Conservation (phyloP, 192 early-diverging fungal species). For the Linnemannia exigua region DNA sequence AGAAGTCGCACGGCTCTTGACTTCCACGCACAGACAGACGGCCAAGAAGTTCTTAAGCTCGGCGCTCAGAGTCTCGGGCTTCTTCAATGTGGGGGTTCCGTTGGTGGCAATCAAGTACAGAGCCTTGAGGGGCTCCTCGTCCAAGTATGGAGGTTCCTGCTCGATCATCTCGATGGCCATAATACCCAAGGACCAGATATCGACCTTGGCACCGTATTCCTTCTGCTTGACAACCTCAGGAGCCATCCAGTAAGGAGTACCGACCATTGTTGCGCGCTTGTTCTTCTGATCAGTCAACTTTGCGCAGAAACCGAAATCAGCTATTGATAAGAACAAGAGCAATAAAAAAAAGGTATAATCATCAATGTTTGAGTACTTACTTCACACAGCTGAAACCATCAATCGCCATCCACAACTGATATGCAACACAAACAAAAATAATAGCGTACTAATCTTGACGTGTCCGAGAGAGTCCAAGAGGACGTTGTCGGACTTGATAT, state of each 20-base stretch:
- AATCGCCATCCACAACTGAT: not conserved
- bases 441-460: slow-evolving; percentile 81
- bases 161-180: slow-evolving; percentile 99
- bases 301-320: slow-evolving; percentile 97
- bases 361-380: too few relatives aligned
- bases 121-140: slow-evolving; percentile 96
- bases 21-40: slow-evolving; percentile 89
- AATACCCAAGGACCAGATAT: slow-evolving; percentile 95
- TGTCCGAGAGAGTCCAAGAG: slow-evolving; percentile 83
- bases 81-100: slow-evolving; percentile 92
- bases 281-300: slow-evolving; percentile 85
- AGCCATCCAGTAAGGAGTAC: slow-evolving; percentile 94
- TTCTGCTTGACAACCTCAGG: slow-evolving; percentile 90
- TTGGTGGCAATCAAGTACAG: slow-evolving; percentile 97
- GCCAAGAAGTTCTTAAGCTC: slow-evolving; percentile 92
- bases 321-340: slow-evolving; percentile 60
- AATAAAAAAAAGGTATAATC: not conserved
- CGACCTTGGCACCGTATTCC: slow-evolving; percentile 83
- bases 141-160: slow-evolving; percentile 95
- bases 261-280: slow-evolving; percentile 91
- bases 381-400: too few relatives aligned
- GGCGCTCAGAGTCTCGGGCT: slow-evolving; percentile 84
- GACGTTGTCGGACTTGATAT: slow-evolving; percentile 93
- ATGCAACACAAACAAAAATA: slow-evolving; percentile 13
- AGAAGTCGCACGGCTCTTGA: slow-evolving; percentile 83